phyloP scores from a whole-genome alignment of 1,139 yeast species.

The Geotrichum candidum region DNA sequence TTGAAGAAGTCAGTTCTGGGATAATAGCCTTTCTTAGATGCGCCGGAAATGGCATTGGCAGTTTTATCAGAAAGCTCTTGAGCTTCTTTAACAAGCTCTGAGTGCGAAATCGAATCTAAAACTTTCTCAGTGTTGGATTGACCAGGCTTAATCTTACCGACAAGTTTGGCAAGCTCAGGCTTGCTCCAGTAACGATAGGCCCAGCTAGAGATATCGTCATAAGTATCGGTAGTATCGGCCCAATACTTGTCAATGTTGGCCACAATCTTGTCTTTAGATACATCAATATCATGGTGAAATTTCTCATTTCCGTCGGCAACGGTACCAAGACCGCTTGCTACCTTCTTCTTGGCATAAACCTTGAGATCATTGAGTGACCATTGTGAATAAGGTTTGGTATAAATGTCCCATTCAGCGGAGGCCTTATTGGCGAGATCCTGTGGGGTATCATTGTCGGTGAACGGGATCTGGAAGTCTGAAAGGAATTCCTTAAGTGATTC shows the following conservation, averaged over 20 bases:
- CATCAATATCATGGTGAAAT: neutral
- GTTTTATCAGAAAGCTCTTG: conserved; percentile 29
- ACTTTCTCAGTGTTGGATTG: conserved; percentile 38
- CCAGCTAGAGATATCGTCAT: conserved; percentile 42
- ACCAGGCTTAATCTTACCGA: conserved; percentile 20
- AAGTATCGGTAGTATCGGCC: conserved; percentile 42
- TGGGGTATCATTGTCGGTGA: neutral
- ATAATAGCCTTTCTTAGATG: conserved; percentile 18
- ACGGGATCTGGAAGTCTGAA: conserved; percentile 6
- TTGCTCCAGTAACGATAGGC: conserved; percentile 38
- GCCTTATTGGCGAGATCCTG: conserved; percentile 11
- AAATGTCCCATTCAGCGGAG: conserved; percentile 11
- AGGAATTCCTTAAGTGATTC: conserved; percentile 6
- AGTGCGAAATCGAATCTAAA: conserved; percentile 40
- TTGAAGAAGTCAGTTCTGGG: conserved; percentile 9
- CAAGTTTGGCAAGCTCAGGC: conserved; percentile 34
- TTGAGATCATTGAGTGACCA: conserved; percentile 10
- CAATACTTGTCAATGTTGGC: conserved; percentile 42
- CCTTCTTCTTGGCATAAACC: conserved; percentile 4
- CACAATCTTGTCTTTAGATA: conserved; percentile 42
- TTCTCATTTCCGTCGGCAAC: neutral
- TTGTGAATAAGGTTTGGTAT: conserved; percentile 12
- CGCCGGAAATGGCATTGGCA: conserved; percentile 29
- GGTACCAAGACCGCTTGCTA: neutral
- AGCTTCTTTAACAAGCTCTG: conserved; percentile 31